phyloP scores from a whole-genome alignment of 208 protist genomes.

The Crithidia bombi region DNA sequence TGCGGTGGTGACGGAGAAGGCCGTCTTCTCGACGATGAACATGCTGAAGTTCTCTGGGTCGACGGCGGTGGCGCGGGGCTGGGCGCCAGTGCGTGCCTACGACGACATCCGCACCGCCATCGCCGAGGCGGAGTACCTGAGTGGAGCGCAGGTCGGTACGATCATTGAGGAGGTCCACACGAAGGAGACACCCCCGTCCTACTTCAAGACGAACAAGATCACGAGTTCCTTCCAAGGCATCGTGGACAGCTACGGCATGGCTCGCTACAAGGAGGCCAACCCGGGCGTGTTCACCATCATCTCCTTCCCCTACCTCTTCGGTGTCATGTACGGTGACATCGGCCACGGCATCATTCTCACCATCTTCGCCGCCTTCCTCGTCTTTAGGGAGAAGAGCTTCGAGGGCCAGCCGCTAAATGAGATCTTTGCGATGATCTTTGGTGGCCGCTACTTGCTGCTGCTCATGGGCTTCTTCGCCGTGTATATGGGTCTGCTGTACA shows the following conservation, averaged over 20 bases:
- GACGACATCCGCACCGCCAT: slow-evolving; percentile 82
- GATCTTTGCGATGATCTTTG: slow-evolving; percentile 84
- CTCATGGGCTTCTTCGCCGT: slow-evolving; percentile 97
- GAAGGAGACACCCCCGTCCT: slow-evolving; percentile 95
- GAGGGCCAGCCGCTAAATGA: slow-evolving; percentile 77
- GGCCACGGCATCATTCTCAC: slow-evolving; percentile 97
- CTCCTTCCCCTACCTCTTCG: slow-evolving; percentile 99
- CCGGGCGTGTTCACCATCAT: slow-evolving; percentile 96
- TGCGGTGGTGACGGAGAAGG: slow-evolving; percentile 94
- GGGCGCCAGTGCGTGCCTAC: slow-evolving; percentile 85
- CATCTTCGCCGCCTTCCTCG: slow-evolving; percentile 74
- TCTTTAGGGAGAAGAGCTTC: slow-evolving; percentile 86
- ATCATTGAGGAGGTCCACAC: slow-evolving; percentile 93
- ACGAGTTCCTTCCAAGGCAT: slow-evolving; percentile 97
- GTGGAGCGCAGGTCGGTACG: slow-evolving; percentile 89
- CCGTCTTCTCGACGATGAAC: slow-evolving; percentile 97
- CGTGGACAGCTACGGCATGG: slow-evolving; percentile 98
- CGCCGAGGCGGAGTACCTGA: slow-evolving; percentile 70
- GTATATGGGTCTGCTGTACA: slow-evolving; percentile 98
- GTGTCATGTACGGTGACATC: slow-evolving; percentile 99
- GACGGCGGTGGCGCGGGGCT: slow-evolving; percentile 93
- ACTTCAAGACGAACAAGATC: slow-evolving; percentile 96
- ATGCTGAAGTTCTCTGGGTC: slow-evolving; percentile 93
- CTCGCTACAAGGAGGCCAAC: slow-evolving; percentile 94
- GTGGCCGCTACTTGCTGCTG: slow-evolving; percentile 96